Percentiles rank a stretch among this genome's conserved stretches.
Conservation (phyloP, 495 filamentous ascomycete species). For the Patellaria atrata region DNA sequence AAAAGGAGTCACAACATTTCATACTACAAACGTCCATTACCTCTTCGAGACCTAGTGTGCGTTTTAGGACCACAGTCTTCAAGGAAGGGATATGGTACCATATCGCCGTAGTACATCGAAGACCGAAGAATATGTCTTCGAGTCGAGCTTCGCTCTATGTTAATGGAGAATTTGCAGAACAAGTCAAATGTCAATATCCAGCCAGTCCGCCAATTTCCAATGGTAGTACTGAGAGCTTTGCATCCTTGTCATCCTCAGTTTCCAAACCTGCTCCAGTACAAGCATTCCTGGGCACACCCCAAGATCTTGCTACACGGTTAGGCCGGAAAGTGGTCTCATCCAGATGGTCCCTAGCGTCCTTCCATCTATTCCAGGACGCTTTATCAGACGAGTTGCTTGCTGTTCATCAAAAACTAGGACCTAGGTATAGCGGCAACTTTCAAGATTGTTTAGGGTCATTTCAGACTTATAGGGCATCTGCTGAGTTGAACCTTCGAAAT, state of each 20-base stretch:
- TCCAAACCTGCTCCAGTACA: conserved; percentile 45
- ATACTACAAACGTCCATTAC: conserved; percentile 91
- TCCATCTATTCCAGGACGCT: conserved; percentile 74
- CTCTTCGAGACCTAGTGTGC: conserved; percentile 71
- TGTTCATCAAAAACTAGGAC: conserved; percentile 78
- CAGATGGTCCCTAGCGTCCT: conserved; percentile 76
- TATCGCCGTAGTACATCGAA: conserved; percentile 69
- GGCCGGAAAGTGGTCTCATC: conserved; percentile 63
- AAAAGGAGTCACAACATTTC: conserved; percentile 87
- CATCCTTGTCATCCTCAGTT: conserved; percentile 40
- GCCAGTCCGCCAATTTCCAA: conserved; percentile 47
- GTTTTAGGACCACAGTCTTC: conserved; percentile 65
- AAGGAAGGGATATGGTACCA: conserved; percentile 76
- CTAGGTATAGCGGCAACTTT: conserved; percentile 86
- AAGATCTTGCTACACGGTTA: conserved; percentile 69
- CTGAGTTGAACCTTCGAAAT: conserved; percentile 76
- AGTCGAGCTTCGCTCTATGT: conserved; percentile 83
- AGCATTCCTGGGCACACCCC: conserved; percentile 85
- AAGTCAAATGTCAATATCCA: conserved; percentile 80
- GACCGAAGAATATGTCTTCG: conserved; percentile 54
- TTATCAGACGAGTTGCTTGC: conserved; percentile 85
- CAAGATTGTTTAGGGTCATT: conserved; percentile 94
- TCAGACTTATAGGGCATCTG: conserved; percentile 93
- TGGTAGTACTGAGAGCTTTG: conserved; percentile 43
- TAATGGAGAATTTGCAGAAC: conserved; percentile 85